Percentiles rank a stretch among this genome's conserved stretches.
phyloP scores from a whole-genome alignment of 495 filamentous ascomycete species.

The Parathielavia appendiculata region DNA sequence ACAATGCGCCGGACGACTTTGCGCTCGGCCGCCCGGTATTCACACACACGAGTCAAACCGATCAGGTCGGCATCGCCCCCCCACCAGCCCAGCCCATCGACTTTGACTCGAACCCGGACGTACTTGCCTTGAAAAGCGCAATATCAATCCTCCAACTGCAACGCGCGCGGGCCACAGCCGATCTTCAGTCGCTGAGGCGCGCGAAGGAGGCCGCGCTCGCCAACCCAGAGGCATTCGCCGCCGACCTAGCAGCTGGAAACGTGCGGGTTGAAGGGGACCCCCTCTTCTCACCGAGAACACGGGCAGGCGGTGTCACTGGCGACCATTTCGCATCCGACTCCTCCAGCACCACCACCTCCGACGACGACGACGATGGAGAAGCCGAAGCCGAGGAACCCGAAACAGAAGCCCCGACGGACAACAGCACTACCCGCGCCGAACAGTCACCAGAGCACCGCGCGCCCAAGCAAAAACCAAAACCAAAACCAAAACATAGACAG shows the following conservation, averaged over 20 bases:
- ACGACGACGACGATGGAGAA: background rate
- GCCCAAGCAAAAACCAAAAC: background rate
- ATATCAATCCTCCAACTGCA: conserved; percentile 81
- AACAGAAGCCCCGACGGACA: background rate
- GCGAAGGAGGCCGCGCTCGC: conserved; percentile 60
- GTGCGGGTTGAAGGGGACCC: conserved; percentile 36
- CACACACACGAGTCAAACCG: conserved; percentile 39
- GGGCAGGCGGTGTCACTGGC: conserved; percentile 28
- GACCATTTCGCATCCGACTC: conserved; percentile 26
- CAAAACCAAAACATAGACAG: conserved; percentile 1
- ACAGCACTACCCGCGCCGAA: background rate
- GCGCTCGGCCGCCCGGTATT: conserved; percentile 34
- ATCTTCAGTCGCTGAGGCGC: conserved; percentile 59
- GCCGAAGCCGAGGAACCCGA: conserved; percentile 14
- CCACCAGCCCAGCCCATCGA: conserved; percentile 63
- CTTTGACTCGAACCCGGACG: conserved; percentile 76
- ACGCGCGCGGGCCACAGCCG: conserved; percentile 64
- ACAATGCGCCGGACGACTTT: conserved; percentile 23
- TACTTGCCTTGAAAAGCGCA: conserved; percentile 71
- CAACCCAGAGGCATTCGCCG: conserved; percentile 64
- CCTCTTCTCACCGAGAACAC: conserved; percentile 9
- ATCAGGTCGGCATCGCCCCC: conserved; percentile 34
- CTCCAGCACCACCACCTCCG: background rate
- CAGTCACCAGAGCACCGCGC: background rate
- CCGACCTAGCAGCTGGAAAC: conserved; percentile 54